Conservation (phyloP, 2,329 filamentous ascomycete species). For the Ilyonectria destructans region DNA sequence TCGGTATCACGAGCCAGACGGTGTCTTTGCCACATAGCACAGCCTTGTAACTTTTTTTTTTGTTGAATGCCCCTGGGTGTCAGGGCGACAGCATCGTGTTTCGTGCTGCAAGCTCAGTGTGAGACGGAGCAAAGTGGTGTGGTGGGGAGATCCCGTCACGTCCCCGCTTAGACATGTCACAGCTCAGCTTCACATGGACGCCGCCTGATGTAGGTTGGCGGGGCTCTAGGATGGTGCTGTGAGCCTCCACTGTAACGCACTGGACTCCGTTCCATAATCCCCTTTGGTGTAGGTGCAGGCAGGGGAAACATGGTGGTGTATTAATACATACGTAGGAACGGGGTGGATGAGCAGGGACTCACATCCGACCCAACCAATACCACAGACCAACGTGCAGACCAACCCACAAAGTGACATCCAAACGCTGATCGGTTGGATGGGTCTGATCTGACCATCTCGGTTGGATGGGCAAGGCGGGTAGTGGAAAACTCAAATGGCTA, state of each 20-base stretch:
- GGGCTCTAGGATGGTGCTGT: background rate
- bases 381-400: too few relatives aligned
- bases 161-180: constrained; percentile 13
- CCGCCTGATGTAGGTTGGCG: constrained; percentile 4
- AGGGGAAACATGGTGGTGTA: background rate
- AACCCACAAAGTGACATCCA: too few relatives aligned
- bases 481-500: too few relatives aligned
- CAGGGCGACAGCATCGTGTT: background rate
- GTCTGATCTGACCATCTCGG: too few relatives aligned
- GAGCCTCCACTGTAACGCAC: background rate
- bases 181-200: constrained; percentile 3
- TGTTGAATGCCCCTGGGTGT: background rate
- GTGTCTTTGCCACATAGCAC: background rate
- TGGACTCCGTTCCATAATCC: background rate
- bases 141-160: constrained; percentile 7
- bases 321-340: too few relatives aligned
- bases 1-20: background rate
- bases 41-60: background rate
- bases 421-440: too few relatives aligned
- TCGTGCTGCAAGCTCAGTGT: background rate
- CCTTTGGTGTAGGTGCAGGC: background rate
- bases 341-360: too few relatives aligned
- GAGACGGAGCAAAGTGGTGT: constrained; percentile 7
- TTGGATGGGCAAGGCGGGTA: too few relatives aligned
- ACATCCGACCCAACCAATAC: too few relatives aligned